Conservation (phyloP, 129 eudicot species). For the Pulicaria dysenterica region DNA sequence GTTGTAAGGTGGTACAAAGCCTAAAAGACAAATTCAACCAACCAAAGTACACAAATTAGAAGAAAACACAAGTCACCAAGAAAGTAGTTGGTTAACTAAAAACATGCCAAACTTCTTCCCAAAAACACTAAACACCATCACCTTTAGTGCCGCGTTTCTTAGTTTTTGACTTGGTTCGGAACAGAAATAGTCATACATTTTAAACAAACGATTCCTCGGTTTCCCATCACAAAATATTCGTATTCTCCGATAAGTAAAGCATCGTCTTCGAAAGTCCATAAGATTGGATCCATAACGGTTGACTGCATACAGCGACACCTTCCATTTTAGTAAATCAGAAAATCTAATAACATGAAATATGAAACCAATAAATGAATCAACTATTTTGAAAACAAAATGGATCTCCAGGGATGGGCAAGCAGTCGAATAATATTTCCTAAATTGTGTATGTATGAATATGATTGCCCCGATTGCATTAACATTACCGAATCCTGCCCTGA, state of each 20-base stretch:
- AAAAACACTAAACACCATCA: conserved; percentile 32
- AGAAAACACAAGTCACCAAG: background rate
- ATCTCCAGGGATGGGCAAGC: background rate
- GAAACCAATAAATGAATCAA: background rate
- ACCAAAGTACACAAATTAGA: background rate
- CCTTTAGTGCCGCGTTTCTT: conserved; percentile 17
- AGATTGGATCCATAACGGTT: background rate
- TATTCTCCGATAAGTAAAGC: background rate
- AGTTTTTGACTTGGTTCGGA: conserved; percentile 8
- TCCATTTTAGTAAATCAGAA: conserved; percentile 17
- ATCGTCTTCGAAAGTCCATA: conserved; percentile 9
- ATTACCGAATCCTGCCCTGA: background rate
- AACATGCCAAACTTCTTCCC: conserved; percentile 27
- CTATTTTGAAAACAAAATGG: background rate
- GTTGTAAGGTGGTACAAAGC: too few species aligned
- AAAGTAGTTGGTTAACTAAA: background rate
- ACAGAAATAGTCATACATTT: conserved; percentile 10
- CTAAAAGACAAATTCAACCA: background rate
- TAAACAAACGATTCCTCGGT: conserved; percentile 19
- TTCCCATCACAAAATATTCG: conserved; percentile 10
- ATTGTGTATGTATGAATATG: too few species aligned
- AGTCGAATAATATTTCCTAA: background rate
- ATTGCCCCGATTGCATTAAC: too few species aligned
- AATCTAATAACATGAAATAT: background rate
- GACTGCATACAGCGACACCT: conserved; percentile 13